Base-by-base conservation (phyloP, 495 filamentous ascomycete species). In the Aspergillus olivimuriae region DNA sequence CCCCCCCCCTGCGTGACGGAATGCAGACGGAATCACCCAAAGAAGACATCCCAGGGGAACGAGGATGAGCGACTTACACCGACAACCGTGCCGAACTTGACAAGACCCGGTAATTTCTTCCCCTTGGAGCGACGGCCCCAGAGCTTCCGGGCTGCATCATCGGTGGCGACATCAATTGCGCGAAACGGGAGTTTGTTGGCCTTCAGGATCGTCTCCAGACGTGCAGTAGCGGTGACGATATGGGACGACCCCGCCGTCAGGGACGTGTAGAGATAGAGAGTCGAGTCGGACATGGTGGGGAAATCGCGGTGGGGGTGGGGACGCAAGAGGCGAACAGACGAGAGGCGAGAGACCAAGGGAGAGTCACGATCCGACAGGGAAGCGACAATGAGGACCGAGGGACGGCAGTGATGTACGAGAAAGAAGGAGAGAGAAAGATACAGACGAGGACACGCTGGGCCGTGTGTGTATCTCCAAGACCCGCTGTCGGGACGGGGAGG, bases 231-330 rank as follows among this genome's bases (percentile, higher is more conserved):
- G 28, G 92, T 97, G 53, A 96, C 81, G 65, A 97, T 96, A 65
- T 95, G 89, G n/a, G 89, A 94, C 4, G 89, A 94, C 50, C 90
- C 90, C 43, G 89, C 85, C n/a, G 90, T 95, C 18, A 96, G 75
- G 51, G 89, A 95, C 42, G 90, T 94, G 71, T 90, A 94, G 57
- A 96, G 81, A 68, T 90, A 96, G 30, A 96, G 82, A 16, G 84
- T 83, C 7, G 84, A 77, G 67, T 94, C 87, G 39, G 77, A 53
- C 66, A 70, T 70, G 41, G 21, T 52, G 41, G 20, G 1, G 4
- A n/a, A n/a, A n/a, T n/a, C n/a, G n/a, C n/a, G n/a, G n/a, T n/a
- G n/a, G n/a, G n/a, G n/a, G n/a, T n/a, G n/a, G n/a, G n/a, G 33
- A 17, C 12, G 28, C 10, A 32, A 34, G 7, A 11, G 19, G 19